These are phyloP conservation scores for Rugiboletus extremiorientalis DNA, from an alignment of 1,284 basidiomycete genomes.

Conservation along the genomic window DNA sequence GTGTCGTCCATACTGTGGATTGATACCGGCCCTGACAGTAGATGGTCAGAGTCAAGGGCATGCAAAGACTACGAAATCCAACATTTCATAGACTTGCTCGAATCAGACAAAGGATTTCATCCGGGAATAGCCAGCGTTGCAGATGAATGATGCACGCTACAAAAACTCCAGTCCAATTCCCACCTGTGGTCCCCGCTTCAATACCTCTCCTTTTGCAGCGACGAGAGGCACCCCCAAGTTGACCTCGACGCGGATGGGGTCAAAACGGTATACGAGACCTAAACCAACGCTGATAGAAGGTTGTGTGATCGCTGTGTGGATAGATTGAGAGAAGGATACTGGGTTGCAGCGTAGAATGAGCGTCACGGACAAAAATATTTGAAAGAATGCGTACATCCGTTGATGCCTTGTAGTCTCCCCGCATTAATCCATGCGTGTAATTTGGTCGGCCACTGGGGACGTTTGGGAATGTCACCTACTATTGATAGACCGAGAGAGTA, in stretches of 20 bases:
- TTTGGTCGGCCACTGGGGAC: slow-evolving; percentile 88
- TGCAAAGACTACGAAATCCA: background rate
- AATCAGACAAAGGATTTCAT: background rate
- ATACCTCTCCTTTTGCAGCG: slow-evolving; percentile 74
- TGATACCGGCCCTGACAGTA: background rate
- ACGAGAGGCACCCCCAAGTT: slow-evolving; percentile 92
- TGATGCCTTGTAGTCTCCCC: slow-evolving; percentile 74
- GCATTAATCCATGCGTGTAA: slow-evolving; percentile 85
- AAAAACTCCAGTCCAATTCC: slow-evolving; percentile 91
- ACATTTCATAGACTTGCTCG: background rate
- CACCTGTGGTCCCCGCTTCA: slow-evolving; percentile 83
- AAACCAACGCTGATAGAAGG: slow-evolving; percentile 82
- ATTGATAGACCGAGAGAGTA: slow-evolving; percentile 85
- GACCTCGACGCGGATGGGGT: slow-evolving; percentile 84
- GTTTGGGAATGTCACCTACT: slow-evolving; percentile 77
- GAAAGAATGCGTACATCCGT: slow-evolving; percentile 41
- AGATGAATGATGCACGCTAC: slow-evolving; percentile 29
- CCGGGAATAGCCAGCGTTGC: slow-evolving; percentile 8
- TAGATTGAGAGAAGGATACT: slow-evolving; percentile 13
- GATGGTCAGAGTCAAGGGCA: background rate
- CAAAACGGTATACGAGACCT: slow-evolving; percentile 89
- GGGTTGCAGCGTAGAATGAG: no score
- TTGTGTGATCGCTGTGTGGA: slow-evolving; percentile 25
- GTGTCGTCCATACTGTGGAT: background rate
- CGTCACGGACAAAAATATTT: background rate